Conservation (phyloP, 768 basidiomycete genomes). For the Panus rudis region DNA sequence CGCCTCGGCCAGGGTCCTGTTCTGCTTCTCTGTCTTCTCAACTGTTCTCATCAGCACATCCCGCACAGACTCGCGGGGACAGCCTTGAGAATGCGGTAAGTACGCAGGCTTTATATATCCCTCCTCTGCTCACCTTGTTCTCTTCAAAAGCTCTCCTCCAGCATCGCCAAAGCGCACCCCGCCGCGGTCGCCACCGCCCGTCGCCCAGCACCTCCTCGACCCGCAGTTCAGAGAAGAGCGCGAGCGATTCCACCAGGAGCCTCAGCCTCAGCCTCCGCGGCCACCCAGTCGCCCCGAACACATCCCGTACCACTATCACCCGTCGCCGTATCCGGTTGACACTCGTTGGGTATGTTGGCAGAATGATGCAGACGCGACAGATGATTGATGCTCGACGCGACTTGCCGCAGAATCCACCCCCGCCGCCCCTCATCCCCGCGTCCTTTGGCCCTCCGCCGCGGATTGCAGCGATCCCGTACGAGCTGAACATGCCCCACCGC, state of each 20-base stretch:
- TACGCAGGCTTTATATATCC: conserved; percentile 16
- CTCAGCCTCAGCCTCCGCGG: conserved; percentile 5
- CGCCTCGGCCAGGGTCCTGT: too few relatives aligned
- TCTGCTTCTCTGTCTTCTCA: conserved; percentile 10
- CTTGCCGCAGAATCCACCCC: conserved; percentile 2
- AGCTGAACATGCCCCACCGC: conserved; percentile 52
- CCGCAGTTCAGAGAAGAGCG: not conserved
- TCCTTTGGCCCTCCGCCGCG: too few relatives aligned
- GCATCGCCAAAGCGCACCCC: not conserved
- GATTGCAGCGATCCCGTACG: too few relatives aligned
- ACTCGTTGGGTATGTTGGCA: conserved; percentile 11
- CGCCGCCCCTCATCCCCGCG: conserved; percentile 2
- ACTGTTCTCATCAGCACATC: conserved; percentile 18
- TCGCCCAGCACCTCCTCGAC: not conserved
- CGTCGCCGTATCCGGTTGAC: too few relatives aligned
- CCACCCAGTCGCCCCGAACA: conserved; percentile 7
- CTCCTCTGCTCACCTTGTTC: conserved; percentile 9
- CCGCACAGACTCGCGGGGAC: conserved; percentile 18
- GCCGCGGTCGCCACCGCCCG: not conserved
- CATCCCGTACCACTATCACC: conserved; percentile 3
- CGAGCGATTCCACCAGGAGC: too few relatives aligned
- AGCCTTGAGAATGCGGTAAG: conserved; percentile 20
- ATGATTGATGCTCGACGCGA: not conserved
- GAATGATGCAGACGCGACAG: too few relatives aligned
- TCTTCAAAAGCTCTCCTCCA: not conserved